phyloP scores from a whole-genome alignment of 2,329 filamentous ascomycete genomes.

The Colletotrichum sidae region DNA sequence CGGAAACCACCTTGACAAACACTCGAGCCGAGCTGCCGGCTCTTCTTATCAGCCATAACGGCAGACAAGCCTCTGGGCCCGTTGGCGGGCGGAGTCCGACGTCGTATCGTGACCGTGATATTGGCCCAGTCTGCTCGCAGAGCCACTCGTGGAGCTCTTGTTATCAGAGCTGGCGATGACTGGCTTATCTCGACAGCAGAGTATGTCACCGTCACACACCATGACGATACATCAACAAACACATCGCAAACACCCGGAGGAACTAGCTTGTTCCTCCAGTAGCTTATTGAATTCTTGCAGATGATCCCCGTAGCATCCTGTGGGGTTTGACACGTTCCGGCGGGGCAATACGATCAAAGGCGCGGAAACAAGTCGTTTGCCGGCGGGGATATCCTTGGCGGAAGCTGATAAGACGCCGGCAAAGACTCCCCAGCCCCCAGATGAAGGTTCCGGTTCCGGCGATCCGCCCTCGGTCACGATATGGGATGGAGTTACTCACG shows the following conservation, averaged over 20 bases:
- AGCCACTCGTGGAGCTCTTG: too few species aligned
- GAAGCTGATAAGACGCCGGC: slow-evolving; percentile 24
- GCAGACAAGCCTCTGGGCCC: not conserved
- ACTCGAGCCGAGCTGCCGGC: not conserved
- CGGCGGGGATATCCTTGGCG: slow-evolving; percentile 15
- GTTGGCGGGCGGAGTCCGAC: not conserved
- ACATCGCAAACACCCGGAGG: slow-evolving; percentile 1
- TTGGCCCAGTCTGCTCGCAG: too few species aligned
- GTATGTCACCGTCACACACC: not conserved
- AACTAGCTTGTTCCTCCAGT: slow-evolving; percentile 15
- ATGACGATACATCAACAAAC: slow-evolving; percentile 18
- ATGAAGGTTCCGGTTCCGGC: slow-evolving; percentile 33
- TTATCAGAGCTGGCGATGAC: too few species aligned
- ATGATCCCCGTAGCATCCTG: slow-evolving; percentile 10
- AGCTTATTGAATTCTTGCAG: slow-evolving; percentile 13
- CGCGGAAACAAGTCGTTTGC: slow-evolving; percentile 18
- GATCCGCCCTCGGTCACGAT: slow-evolving; percentile 12
- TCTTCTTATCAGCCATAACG: slow-evolving; percentile 28
- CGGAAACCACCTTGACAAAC: not conserved
- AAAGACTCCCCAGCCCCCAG: slow-evolving; percentile 21
- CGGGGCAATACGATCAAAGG: slow-evolving; percentile 22
- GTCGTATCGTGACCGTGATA: not conserved
- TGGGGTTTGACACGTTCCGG: slow-evolving; percentile 24
- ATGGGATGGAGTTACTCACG: slow-evolving; percentile 6
- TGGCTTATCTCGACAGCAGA: slow-evolving; percentile 17